Evolutionary conservation across 495 filamentous ascomycete genomes (phyloP).

Genomic region (Penicillium ochrochloron): DNA sequence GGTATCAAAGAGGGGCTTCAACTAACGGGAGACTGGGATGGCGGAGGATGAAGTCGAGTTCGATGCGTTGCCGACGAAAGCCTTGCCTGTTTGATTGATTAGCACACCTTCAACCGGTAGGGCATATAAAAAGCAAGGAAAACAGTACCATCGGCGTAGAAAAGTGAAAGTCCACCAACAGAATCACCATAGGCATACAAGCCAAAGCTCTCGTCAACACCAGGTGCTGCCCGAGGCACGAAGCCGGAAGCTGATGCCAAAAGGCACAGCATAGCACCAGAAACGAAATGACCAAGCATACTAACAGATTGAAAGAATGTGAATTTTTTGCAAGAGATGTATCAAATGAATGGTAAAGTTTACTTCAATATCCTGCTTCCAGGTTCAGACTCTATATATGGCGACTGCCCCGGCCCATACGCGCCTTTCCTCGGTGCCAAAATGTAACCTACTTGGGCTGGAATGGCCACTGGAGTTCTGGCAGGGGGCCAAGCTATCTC

Average conservation of each 20-base stretch:
- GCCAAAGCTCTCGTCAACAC: slow-evolving; percentile 22
- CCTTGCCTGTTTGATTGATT: slow-evolving; percentile 8
- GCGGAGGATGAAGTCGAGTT: slow-evolving; percentile 15
- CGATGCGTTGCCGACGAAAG: slow-evolving; percentile 10
- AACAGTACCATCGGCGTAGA: slow-evolving; percentile 36
- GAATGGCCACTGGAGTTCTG: no score
- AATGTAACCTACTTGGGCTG: no score
- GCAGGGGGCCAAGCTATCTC: no score
- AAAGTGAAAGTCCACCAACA: slow-evolving; percentile 40
- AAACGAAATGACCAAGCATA: background rate
- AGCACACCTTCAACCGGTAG: background rate
- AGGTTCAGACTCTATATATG: no score
- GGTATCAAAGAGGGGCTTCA: background rate
- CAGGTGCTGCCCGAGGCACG: slow-evolving; percentile 4
- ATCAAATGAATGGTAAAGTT: no score
- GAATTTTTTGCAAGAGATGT: no score
- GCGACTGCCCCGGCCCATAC: no score
- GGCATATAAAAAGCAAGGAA: background rate
- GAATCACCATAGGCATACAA: slow-evolving; percentile 40
- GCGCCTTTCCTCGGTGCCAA: no score
- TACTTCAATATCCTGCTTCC: no score
- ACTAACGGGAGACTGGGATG: slow-evolving; percentile 10
- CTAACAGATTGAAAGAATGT: background rate
- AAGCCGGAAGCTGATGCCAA: slow-evolving; percentile 14
- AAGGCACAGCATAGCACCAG: slow-evolving; percentile 5